phyloP scores from a whole-genome alignment of 371 early-diverging fungal species.

The Choanephora cucurbitarum region DNA sequence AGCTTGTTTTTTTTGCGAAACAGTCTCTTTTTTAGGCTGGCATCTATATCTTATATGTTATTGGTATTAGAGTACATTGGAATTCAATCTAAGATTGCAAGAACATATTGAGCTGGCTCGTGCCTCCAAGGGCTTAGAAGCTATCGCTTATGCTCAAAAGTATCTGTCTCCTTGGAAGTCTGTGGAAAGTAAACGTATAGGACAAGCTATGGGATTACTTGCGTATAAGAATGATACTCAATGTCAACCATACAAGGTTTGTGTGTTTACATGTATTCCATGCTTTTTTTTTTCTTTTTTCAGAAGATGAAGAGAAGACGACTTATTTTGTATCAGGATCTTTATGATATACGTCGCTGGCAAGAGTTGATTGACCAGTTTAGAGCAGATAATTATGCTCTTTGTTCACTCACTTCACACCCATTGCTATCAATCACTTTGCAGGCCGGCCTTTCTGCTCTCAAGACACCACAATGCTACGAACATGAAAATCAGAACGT shows the following conservation, averaged over 20 bases:
- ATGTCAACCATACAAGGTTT: slow-evolving; percentile 80
- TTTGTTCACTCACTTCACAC: slow-evolving; percentile 82
- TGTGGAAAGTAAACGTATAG: slow-evolving; percentile 72
- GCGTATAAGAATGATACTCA: slow-evolving; percentile 75
- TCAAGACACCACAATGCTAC: slow-evolving; percentile 86
- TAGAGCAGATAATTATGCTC: slow-evolving; percentile 77
- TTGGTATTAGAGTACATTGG: slow-evolving; percentile 87
- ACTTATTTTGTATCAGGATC: slow-evolving; percentile 26
- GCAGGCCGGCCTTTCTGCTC: slow-evolving; percentile 91
- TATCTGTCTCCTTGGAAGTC: slow-evolving; percentile 76
- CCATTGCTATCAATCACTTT: slow-evolving; percentile 84
- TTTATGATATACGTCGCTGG: slow-evolving; percentile 86
- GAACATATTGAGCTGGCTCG: slow-evolving; percentile 90
- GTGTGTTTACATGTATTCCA: slow-evolving; percentile 4
- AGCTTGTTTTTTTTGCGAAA: background rate
- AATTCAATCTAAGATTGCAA: slow-evolving; percentile 91
- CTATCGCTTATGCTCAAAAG: slow-evolving; percentile 84
- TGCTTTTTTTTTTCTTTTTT: too few species aligned
- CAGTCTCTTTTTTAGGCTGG: too few species aligned
- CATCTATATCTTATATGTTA: background rate
- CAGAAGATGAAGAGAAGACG: too few species aligned
- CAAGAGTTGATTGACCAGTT: slow-evolving; percentile 74
- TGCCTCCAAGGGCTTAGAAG: slow-evolving; percentile 62
- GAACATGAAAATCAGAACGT: slow-evolving; percentile 74
- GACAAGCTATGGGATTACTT: slow-evolving; percentile 85